Base-by-base conservation (phyloP, 2,329 filamentous ascomycete species). In the Cercospora berteroae region DNA sequence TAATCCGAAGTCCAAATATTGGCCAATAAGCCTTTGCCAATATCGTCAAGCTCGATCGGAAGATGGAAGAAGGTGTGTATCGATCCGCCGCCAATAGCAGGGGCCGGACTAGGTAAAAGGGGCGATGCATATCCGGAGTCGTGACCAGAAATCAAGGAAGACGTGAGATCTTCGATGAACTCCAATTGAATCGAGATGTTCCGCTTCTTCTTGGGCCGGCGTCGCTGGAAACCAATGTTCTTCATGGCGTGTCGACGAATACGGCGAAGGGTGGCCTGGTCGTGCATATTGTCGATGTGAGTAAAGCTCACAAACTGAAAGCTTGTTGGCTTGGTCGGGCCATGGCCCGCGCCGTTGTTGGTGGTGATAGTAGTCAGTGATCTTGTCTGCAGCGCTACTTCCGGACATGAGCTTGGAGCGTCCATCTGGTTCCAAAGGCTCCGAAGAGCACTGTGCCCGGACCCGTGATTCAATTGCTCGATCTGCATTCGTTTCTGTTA, bases 221-320 rank as follows among this genome's bases (percentile, higher is more conserved):
- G 61, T 27, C 65, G 42, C 44, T 56, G 56, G 16, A 59, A 56
- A n/a, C 56, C 65, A 20, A 67, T 67, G 23, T 67, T 61, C 44
- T 64, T 67, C 61, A 64, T 67, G 16, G 65, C 65, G 42, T 67
- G 65, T 16, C 65, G 65, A 25, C 65, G 60, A 27, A 67, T 64
- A 20, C 61, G 62, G 44, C 60, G 60, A 8, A 64, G 44, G 9
- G 65, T 61, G 4, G 18, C 33, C 13, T 61, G 29, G 44, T 67
- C 61, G 52, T 59, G 44, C 6, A 39, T 39, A 39, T 64, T 55
- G 29, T 60, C 57, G 23, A 50, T 44, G 55, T 64, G 29, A 5
- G 39, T 33, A 33, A 67, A 64, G 16, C 57, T 60, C 18, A 67
- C 56, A n/a, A 61, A 67, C 18, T 67, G 60, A 31, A 67, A 67